phyloP scores from a whole-genome alignment of 2,329 filamentous ascomycete genomes.

The Podosphaera xanthii region DNA sequence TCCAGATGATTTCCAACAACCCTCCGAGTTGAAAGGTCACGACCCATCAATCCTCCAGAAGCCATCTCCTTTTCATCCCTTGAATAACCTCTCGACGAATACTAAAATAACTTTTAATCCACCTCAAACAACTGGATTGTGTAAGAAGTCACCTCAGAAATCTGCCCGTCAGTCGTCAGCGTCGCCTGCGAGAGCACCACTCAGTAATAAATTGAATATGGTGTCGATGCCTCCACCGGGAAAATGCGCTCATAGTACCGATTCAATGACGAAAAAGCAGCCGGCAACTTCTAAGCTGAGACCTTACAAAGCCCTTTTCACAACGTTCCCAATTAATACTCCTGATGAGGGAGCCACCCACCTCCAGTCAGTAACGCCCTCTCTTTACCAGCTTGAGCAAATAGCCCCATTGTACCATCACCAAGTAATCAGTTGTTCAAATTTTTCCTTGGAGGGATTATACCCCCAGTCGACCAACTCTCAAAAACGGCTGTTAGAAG shows the following conservation, averaged over 20 bases:
- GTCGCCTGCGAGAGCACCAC: constrained; percentile 37
- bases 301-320: constrained; percentile 28
- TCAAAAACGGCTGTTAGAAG: constrained; percentile 46
- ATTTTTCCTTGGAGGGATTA: constrained; percentile 27
- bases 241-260: constrained; percentile 30
- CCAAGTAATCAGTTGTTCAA: constrained; percentile 15
- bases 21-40: constrained; percentile 4
- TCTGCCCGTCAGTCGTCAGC: constrained; percentile 27
- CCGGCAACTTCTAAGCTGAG: constrained; percentile 36
- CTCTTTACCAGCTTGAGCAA: constrained; percentile 15
- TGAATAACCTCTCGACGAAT: constrained; percentile 21
- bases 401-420: constrained; percentile 13
- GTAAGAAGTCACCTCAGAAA: constrained; percentile 48
- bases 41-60: constrained; percentile 10
- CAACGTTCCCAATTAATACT: constrained; percentile 18
- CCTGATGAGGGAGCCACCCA: constrained; percentile 31
- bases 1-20: constrained; percentile 21
- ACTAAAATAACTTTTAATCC: constrained; percentile 47
- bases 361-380: constrained; percentile 20
- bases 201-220: constrained; percentile 40
- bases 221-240: constrained; percentile 43
- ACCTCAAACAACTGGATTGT: constrained; percentile 21
- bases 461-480: constrained; percentile 25
- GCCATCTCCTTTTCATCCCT: constrained; percentile 19
- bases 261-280: constrained; percentile 45